Evolutionary conservation across 139 green algal species (phyloP), one percentile per base, ranked within the genome.

Genomic region (Spirogloea muscicola): DNA sequence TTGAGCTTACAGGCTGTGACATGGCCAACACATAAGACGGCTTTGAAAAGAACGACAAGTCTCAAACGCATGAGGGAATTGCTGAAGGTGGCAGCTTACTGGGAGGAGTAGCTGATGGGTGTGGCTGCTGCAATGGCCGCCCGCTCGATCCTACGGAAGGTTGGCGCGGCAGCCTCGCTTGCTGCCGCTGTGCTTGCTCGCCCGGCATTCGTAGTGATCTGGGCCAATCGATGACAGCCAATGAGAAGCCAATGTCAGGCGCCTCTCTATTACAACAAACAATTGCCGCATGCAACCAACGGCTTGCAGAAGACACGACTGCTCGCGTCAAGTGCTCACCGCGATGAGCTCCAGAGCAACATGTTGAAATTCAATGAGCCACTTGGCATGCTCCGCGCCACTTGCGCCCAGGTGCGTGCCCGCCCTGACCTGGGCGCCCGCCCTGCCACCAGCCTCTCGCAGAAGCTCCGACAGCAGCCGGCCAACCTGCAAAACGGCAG

Each of bases 131-230:
- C 89, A 46, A 92, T 89, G n/a, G 84, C 87, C 3, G 85, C 84
- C 3, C 85, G 71, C 76, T 93, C 89, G 2, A 93, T 85, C 58
- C 84, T 85, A n/a, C 85, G 83, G n/a, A 92, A 76, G 18, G 89
- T 84, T 0, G 85, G 79, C 0, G 82, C 82, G 6, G 87, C 76
- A 7, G 88, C 87, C 41, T 88, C 84, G 55, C 52, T 81, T 25
- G 79, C 80, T 6, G 79, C 78, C 7, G 68, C 72, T 0, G 86
- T 68, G 4, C 49, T 81, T 1, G 42, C 68, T 27, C 44, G 25
- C 2, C 51, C 68, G 1, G 68, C 58, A 71, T 36, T 51, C 40
- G 1, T 44, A 27, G n/a, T 81, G 46, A 55, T 55, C 46, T 55
- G 46, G 21, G 46, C 21, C n/a, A n/a, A n/a, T n/a, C n/a, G n/a